Evolutionary conservation across 2,329 filamentous ascomycete genomes (phyloP), one percentile per base, ranked within the genome.

Genomic region (Aspergillus fijiensis): DNA sequence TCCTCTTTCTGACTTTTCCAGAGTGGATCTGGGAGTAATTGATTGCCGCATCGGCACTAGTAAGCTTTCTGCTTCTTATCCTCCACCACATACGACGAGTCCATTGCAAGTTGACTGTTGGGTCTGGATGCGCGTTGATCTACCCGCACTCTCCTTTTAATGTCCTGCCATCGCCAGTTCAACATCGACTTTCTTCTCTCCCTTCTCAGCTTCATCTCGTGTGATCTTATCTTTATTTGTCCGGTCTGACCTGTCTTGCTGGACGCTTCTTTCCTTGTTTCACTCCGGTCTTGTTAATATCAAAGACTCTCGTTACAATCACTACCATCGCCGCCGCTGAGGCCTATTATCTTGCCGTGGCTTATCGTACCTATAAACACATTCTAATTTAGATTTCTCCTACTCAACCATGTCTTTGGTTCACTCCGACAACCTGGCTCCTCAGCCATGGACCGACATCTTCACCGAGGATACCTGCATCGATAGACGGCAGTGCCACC

Each of bases 381-480:
- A 45, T 45, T 9, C 16, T 45, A 19, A 45, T 45, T 42, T 35
- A 25, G 23, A 47, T 29, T 16, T 14, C 16, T 9, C 25, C 49
- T 55, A 50, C 47, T 19, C 45, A 61, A 67, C 19, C 55, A 76
- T 76, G 74, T 72, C 74, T 62, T 62, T 76, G 56, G 69, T 68
- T 49, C 72, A 73, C 60, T 72, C 75, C 50, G 73, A 76, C 61
- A 74, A 72, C 60, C 64, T 77, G 60, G 63, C 74, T 60, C 75
- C 77, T 49, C 75, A 79, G 69, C 77, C 77, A 42, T 61, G 66
- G 47, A 79, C 77, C 23, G 77, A 79, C 65, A 63, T 79, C 63
- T 79, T 89, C 76, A 89, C 87, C 55, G 77, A 74, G 65, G 87
- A 89, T 70, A 89, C 86, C 48, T 84, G 86, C 70, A 88, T 91